Evolutionary conservation across 495 filamentous ascomycete genomes (phyloP), one percentile per base, ranked within the genome.

Genomic region (Penicillium fimorum): DNA sequence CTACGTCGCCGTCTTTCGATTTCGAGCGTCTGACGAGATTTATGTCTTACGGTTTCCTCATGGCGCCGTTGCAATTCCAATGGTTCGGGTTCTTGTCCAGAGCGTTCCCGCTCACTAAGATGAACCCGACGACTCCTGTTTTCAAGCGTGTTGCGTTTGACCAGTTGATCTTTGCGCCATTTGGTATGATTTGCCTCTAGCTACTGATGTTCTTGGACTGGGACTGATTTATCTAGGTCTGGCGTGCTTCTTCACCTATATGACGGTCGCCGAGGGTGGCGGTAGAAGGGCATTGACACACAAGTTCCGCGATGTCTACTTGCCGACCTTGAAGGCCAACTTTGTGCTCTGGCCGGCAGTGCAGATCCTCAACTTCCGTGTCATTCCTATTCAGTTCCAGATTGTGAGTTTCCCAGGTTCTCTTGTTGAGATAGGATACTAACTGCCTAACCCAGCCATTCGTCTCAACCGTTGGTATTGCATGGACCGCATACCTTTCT

Each of bases 401-500:
- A 87, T 99, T 70, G 94, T 97, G 68, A 84, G 93, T 82, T 57
- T 53, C 45, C 30, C 17, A 1, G 6, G 24, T 37, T 30, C 33
- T 20, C 25, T 56, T 22, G 15, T 47, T 8, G 22, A 35, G 3
- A n/a, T 24, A 3, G 53, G 29, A 29, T 43, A 50, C 33, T 59
- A 12, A 51, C 59, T 35, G 18, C 54, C 58, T 18, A 29, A 52
- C 56, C 37, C 58, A 97, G 94, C 95, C 95, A 2, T 97, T 99
- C 68, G 95, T 97, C 12, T 96, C 92, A 4, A 93, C 89, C 25
- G 76, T 99, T 53, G 95, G 95, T 80, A 97, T 99, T 61, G 92
- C 91, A 45, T 99, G 95, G 95, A 99, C 95, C n/a, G 92, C 91
- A 22, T 99, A 97, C 69, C 84, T 99, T 25, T 97, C 92, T 0